Evolutionary conservation across 495 filamentous ascomycete species (phyloP).

Genomic region (Neurospora hispaniola): DNA sequence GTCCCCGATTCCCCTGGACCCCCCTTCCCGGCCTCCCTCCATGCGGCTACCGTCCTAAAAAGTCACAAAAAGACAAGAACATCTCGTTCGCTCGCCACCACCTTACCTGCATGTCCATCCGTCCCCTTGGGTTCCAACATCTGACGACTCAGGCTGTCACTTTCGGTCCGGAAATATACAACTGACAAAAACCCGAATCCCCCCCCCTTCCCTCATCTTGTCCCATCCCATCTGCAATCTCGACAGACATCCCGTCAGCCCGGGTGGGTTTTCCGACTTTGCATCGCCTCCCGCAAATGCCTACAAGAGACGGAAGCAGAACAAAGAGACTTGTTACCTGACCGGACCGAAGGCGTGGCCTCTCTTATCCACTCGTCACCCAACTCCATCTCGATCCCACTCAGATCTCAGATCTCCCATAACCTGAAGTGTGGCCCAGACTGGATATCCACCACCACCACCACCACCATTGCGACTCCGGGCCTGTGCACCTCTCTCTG

Average conservation of each 20-base stretch:
- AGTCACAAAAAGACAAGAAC: slow-evolving; percentile 5
- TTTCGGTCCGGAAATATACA: neutral
- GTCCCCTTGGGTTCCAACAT: neutral
- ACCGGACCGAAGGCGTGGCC: neutral
- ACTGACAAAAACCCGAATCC: neutral
- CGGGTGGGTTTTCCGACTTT: neutral
- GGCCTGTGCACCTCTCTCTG: neutral
- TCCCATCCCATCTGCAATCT: neutral
- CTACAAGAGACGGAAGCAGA: neutral
- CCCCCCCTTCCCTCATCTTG: neutral
- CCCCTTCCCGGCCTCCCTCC: neutral
- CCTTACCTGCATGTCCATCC: neutral
- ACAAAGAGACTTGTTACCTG: neutral
- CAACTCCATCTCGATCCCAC: neutral
- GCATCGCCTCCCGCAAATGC: neutral
- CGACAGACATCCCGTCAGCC: neutral
- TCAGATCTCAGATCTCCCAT: neutral
- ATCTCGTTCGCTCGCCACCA: slow-evolving; percentile 3
- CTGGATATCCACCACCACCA: neutral
- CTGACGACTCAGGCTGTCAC: neutral
- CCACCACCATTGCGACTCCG: neutral
- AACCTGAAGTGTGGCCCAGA: neutral
- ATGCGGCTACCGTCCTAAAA: slow-evolving; percentile 5
- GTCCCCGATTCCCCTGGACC: neutral
- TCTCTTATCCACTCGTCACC: neutral